Percentiles rank a stretch among this genome's conserved stretches.
Evolutionary conservation across 2,329 filamentous ascomycete genomes (phyloP).

Genomic region (Neofusicoccum cordaticola): DNA sequence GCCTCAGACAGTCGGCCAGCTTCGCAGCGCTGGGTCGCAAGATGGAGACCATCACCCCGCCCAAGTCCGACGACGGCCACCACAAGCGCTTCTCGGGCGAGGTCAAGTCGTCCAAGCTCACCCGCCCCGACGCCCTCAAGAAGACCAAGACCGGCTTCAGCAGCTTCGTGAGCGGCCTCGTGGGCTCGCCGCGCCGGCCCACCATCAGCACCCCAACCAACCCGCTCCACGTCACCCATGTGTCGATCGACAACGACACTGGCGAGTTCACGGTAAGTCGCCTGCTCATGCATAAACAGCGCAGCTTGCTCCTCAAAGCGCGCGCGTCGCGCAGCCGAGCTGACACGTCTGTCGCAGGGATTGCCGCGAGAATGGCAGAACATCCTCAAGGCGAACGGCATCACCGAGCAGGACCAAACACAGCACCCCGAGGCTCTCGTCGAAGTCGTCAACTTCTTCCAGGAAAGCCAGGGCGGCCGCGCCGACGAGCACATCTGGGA

Average conservation of each 20-base stretch:
- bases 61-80: slow-evolving; percentile 29
- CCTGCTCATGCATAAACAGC: slow-evolving; percentile 15
- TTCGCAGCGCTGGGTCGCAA: slow-evolving; percentile 42
- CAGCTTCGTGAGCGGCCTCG: slow-evolving; percentile 39
- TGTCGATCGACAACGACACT: slow-evolving; percentile 93
- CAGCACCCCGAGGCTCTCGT: slow-evolving; percentile 94
- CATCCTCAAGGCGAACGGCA: slow-evolving; percentile 90
- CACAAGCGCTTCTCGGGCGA: slow-evolving; percentile 42
- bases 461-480: slow-evolving; percentile 80
- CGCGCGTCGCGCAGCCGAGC: background rate
- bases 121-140: slow-evolving; percentile 36
- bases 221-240: slow-evolving; percentile 95
- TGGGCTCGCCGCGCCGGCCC: slow-evolving; percentile 74
- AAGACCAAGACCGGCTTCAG: slow-evolving; percentile 40
- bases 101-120: slow-evolving; percentile 30
- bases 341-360: slow-evolving; percentile 55
- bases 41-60: slow-evolving; percentile 41
- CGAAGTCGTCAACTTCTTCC: slow-evolving; percentile 95
- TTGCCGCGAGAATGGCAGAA: slow-evolving; percentile 98
- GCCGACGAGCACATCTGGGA: slow-evolving; percentile 88
- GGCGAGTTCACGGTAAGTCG: slow-evolving; percentile 83
- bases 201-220: slow-evolving; percentile 98
- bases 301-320: background rate
- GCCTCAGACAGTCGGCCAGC: slow-evolving; percentile 42
- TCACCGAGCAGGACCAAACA: slow-evolving; percentile 91